Evolutionary conservation across 768 basidiomycete species (phyloP).

Genomic region (Suillus americanus): DNA sequence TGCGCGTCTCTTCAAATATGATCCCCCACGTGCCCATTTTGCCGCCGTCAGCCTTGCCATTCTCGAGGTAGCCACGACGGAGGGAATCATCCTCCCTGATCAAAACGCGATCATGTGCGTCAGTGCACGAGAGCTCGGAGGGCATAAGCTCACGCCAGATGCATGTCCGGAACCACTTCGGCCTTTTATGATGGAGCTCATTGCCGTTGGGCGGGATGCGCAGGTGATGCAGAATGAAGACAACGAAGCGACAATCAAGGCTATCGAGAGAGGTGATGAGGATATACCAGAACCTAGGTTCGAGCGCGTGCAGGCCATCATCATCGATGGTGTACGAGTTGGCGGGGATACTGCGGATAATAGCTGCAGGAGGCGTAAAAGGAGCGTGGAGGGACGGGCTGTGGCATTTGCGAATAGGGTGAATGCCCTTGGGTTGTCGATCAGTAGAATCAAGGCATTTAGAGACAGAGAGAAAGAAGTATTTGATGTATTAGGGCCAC

Average conservation of each 20-base stretch:
- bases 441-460: slow-evolving; percentile 73
- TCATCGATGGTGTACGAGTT: slow-evolving; percentile 51
- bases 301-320: slow-evolving; percentile 56
- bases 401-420: slow-evolving; percentile 76
- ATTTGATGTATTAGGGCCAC: slow-evolving; percentile 62
- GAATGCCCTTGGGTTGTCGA: slow-evolving; percentile 67
- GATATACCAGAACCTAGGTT: slow-evolving; percentile 44
- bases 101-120: slow-evolving; percentile 4
- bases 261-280: slow-evolving; percentile 30
- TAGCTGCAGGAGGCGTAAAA: slow-evolving; percentile 34
- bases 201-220: slow-evolving; percentile 50
- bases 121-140: slow-evolving; percentile 46
- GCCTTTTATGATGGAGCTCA: slow-evolving; percentile 72
- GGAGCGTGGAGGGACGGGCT: slow-evolving; percentile 62
- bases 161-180: slow-evolving; percentile 64
- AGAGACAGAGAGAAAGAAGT: slow-evolving; percentile 68
- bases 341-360: slow-evolving; percentile 16
- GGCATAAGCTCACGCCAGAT: slow-evolving; percentile 50
- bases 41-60: slow-evolving; percentile 73
- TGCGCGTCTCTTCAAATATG: slow-evolving; percentile 52
- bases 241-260: slow-evolving; percentile 48
- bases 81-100: slow-evolving; percentile 45
- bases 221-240: slow-evolving; percentile 55
- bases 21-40: slow-evolving; percentile 78
- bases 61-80: slow-evolving; percentile 59